Conservation (phyloP, 1,139 yeast genomes). For the Saccharomyces hybrid region DNA sequence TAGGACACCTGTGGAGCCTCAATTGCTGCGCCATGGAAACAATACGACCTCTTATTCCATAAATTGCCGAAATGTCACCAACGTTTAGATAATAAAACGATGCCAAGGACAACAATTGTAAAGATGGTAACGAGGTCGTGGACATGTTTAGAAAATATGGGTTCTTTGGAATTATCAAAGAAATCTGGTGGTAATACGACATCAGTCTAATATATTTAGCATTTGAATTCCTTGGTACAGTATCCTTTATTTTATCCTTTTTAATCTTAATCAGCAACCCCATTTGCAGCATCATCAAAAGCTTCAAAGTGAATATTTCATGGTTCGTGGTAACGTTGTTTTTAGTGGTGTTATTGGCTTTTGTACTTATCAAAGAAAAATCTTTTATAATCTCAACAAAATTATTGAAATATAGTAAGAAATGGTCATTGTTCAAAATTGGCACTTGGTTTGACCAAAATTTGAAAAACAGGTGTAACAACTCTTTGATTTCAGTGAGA, state of each 20-base stretch:
- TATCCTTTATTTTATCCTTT: constrained; percentile 15
- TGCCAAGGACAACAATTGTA: constrained; percentile 64
- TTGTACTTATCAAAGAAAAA: constrained; percentile 8
- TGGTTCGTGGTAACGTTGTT: constrained; percentile 30
- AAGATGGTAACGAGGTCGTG: constrained; percentile 57
- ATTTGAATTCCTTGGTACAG: neutral
- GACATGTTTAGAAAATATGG: constrained; percentile 39
- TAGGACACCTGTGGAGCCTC: constrained; percentile 80
- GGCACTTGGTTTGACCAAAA: constrained; percentile 76
- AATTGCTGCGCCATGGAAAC: constrained; percentile 82
- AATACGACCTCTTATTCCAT: constrained; percentile 67
- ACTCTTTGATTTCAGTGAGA: constrained; percentile 25
- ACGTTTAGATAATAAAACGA: constrained; percentile 63
- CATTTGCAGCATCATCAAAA: constrained; percentile 50
- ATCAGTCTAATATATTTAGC: constrained; percentile 22
- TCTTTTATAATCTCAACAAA: constrained; percentile 40
- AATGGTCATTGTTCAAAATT: constrained; percentile 56
- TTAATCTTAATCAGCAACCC: constrained; percentile 40
- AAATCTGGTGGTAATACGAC: constrained; percentile 44
- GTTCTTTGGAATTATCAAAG: constrained; percentile 42
- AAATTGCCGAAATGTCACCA: constrained; percentile 69
- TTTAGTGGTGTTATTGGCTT: constrained; percentile 17
- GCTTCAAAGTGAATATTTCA: constrained; percentile 47
- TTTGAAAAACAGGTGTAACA: constrained; percentile 48
- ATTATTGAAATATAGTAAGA: constrained; percentile 49